Conservation (phyloP, 768 basidiomycete species). For the Serendipita sp. region DNA sequence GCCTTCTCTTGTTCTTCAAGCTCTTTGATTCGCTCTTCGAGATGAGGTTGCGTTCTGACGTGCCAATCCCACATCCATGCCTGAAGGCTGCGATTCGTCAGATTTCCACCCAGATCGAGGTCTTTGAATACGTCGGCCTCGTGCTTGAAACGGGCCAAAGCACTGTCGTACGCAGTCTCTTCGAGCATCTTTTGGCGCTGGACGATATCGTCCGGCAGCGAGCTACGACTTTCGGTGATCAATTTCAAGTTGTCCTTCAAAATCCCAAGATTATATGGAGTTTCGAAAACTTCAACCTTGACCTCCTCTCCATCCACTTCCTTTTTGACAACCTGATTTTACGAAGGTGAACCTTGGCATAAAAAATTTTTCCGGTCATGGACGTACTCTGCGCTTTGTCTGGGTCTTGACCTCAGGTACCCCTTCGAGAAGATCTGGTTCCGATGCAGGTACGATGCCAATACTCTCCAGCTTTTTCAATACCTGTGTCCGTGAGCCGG, state of each 20-base stretch:
- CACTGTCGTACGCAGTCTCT: conserved; percentile 73
- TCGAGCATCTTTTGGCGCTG: conserved; percentile 72
- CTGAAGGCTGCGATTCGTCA: conserved; percentile 39
- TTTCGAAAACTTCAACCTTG: conserved; percentile 19
- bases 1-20: conserved; percentile 27
- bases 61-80: conserved; percentile 86
- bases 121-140: conserved; percentile 43
- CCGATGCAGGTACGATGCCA: conserved; percentile 18
- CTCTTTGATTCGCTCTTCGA: conserved; percentile 35
- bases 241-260: conserved; percentile 54
- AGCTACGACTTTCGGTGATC: conserved; percentile 44
- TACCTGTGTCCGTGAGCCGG: conserved; percentile 32
- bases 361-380: background rate
- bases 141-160: conserved; percentile 50
- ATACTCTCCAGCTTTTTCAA: conserved; percentile 40
- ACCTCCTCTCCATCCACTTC: conserved; percentile 12
- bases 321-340: conserved; percentile 7
- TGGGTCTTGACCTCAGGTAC: conserved; percentile 56
- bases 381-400: conserved; percentile 26
- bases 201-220: conserved; percentile 50
- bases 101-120: conserved; percentile 21
- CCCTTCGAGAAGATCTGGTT: conserved; percentile 30
- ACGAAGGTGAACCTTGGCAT: background rate
- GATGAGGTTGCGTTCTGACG: conserved; percentile 32
- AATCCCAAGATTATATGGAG: conserved; percentile 63